Conservation (phyloP, 805 yeast genomes). For the Cyberlindnera petersonii region DNA sequence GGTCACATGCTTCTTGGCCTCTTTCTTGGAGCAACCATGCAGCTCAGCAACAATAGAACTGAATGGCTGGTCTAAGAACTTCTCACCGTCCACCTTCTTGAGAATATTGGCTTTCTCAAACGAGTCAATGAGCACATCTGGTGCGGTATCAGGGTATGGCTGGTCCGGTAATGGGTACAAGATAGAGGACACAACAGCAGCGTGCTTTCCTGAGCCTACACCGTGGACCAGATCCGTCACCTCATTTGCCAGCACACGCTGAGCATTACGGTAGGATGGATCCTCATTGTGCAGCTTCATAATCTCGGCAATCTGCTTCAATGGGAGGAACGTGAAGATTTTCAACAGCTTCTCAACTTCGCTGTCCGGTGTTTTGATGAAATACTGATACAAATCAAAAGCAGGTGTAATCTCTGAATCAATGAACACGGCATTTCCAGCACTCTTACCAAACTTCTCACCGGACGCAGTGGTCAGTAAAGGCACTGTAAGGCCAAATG, state of each 20-base stretch:
- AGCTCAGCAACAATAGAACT: slow-evolving; percentile 49
- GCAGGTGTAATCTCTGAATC: slow-evolving; percentile 72
- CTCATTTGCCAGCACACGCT: slow-evolving; percentile 73
- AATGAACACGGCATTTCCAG: slow-evolving; percentile 93
- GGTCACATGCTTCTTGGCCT: slow-evolving; percentile 56
- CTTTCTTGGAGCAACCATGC: slow-evolving; percentile 48
- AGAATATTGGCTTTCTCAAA: slow-evolving; percentile 59
- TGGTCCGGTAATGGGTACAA: slow-evolving; percentile 57
- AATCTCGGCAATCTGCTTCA: slow-evolving; percentile 50
- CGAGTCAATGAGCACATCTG: slow-evolving; percentile 49
- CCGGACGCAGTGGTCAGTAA: slow-evolving; percentile 84
- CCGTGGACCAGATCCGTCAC: slow-evolving; percentile 89
- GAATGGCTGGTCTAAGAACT: slow-evolving; percentile 40
- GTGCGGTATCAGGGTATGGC: slow-evolving; percentile 43
- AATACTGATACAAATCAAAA: slow-evolving; percentile 80
- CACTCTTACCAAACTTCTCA: slow-evolving; percentile 93
- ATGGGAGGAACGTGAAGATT: slow-evolving; percentile 76
- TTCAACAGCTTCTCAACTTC: slow-evolving; percentile 67
- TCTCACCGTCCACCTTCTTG: slow-evolving; percentile 31
- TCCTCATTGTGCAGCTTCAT: slow-evolving; percentile 48
- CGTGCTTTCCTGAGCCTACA: slow-evolving; percentile 62
- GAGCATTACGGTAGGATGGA: slow-evolving; percentile 70
- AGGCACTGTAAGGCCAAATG: slow-evolving; percentile 86
- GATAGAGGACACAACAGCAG: slow-evolving; percentile 62
- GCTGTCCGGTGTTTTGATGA: slow-evolving; percentile 73